Base-by-base conservation (phyloP, 352 stramenopile genomes). In the Stephanocyclus meneghinianus region DNA sequence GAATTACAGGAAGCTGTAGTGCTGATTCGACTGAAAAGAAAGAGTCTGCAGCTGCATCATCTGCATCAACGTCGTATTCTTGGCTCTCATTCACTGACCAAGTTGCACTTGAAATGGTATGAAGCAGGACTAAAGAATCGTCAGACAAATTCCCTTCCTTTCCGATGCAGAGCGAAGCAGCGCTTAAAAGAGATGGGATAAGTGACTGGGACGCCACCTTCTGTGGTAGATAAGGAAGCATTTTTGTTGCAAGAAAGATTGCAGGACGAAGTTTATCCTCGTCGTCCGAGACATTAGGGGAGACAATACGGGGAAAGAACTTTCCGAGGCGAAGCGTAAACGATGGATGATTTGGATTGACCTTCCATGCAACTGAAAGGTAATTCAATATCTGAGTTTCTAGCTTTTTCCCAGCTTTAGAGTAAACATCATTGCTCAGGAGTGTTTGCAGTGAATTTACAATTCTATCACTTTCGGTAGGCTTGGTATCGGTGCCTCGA, bases 141-240 rank as follows among this genome's bases (percentile, higher is more conserved):
- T 81, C 67, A n/a, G n/a, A 11, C 13, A 57, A 5, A 66, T 56
- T 11, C 48, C 68, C 29, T 32, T 83, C 45, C 40, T 70, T 65
- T 32, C 67, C 15, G 21, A 65, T 57, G 1, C 68, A 51, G 1
- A 50, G 37, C 57, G 80, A 74, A 40, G 81, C 79, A 50, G 83
- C 78, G 72, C 53, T 64, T 63, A 93, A 79, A 72, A 91, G 62
- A 10, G 73, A 63, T 42, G 82, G 81, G 29, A 85, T 80, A 11
- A 90, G 64, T 59, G 74, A 71, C 29, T 55, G 68, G n/a, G 83
- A 85, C 32, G 74, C 73, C n/a, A 66, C 53, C 21, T 83, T 77
- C 35, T 81, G 72, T 35, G 76, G 64, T 15, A 93, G 68, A 55
- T 84, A 62, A 15, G 86, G 76, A 13, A 93, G 73, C 29, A 93